Conservation (phyloP, 2,329 filamentous ascomycete species). For the Aspergillus clavatus region DNA sequence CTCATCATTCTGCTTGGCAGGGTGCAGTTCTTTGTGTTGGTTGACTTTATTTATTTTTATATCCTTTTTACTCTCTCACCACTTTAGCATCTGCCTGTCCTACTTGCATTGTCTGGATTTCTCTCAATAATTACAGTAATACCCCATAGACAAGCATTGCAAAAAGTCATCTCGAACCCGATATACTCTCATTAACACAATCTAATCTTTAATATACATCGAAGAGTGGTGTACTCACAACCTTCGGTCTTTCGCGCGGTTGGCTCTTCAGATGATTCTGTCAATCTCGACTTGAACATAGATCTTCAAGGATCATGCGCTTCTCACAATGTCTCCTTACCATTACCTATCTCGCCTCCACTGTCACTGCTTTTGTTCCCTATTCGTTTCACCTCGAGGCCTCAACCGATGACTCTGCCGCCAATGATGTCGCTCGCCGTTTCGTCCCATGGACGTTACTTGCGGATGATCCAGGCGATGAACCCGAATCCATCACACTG, state of each 20-base stretch:
- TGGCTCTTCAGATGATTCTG: neutral
- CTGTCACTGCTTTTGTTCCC: constrained; percentile 43
- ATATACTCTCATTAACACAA: neutral
- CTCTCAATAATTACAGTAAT: neutral
- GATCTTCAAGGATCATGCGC: constrained; percentile 29
- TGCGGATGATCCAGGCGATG: constrained; percentile 14
- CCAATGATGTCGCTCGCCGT: constrained; percentile 22
- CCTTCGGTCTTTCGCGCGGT: neutral
- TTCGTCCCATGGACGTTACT: constrained; percentile 31
- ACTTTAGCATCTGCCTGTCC: neutral
- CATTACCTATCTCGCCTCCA: constrained; percentile 27
- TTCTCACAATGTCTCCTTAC: constrained; percentile 33
- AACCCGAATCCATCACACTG: constrained; percentile 25
- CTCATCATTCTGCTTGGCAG: neutral
- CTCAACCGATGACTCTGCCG: constrained; percentile 12
- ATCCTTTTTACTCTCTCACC: neutral
- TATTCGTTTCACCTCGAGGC: constrained; percentile 27
- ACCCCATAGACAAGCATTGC: neutral
- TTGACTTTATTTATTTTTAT: neutral
- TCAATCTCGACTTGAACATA: neutral
- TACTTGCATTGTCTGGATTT: neutral
- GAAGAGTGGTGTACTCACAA: neutral
- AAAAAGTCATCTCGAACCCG: neutral
- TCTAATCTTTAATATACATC: neutral
- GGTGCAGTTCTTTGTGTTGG: neutral